Evolutionary conservation across 106 monocot genomes (phyloP).

Genomic region (Dendrobium nobile): DNA sequence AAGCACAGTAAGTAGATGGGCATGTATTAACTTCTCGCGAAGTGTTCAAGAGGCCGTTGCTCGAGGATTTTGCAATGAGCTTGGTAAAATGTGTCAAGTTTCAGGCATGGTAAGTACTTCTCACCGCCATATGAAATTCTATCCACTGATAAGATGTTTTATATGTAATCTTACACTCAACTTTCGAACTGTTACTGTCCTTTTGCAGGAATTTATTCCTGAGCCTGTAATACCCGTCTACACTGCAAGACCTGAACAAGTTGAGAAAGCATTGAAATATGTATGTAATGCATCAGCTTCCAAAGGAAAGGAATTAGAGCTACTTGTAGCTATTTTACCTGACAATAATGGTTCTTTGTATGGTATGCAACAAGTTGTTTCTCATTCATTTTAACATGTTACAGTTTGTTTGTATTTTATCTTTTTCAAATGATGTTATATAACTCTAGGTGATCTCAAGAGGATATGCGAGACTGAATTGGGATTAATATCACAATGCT

Average conservation of each 20-base stretch:
- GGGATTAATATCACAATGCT: slow-evolving; percentile 93
- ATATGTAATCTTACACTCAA: neutral
- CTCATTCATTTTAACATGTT: neutral
- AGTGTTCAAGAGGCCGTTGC: slow-evolving; percentile 50
- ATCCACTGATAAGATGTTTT: neutral
- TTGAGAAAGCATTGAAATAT: slow-evolving; percentile 64
- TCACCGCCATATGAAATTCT: neutral
- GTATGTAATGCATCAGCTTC: slow-evolving; percentile 53
- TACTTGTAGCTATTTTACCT: slow-evolving; percentile 82
- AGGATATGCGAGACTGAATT: slow-evolving; percentile 96
- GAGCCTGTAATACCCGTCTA: slow-evolving; percentile 62
- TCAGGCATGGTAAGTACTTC: slow-evolving; percentile 65
- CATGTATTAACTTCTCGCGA: slow-evolving; percentile 66
- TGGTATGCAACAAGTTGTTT: slow-evolving; percentile 35
- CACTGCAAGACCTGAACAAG: slow-evolving; percentile 59
- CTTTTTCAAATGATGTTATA: slow-evolving; percentile 3
- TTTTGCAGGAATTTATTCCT: slow-evolving; percentile 55
- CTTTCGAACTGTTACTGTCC: neutral
- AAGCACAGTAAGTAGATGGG: slow-evolving; percentile 67
- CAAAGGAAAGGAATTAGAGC: slow-evolving; percentile 62
- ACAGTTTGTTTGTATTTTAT: neutral
- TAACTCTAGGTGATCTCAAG: slow-evolving; percentile 71
- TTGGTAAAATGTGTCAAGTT: slow-evolving; percentile 71
- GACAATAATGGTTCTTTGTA: slow-evolving; percentile 95
- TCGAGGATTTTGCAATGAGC: slow-evolving; percentile 53